Evolutionary conservation across 768 basidiomycete genomes (phyloP).

Genomic region (Trametes gibbosa): DNA sequence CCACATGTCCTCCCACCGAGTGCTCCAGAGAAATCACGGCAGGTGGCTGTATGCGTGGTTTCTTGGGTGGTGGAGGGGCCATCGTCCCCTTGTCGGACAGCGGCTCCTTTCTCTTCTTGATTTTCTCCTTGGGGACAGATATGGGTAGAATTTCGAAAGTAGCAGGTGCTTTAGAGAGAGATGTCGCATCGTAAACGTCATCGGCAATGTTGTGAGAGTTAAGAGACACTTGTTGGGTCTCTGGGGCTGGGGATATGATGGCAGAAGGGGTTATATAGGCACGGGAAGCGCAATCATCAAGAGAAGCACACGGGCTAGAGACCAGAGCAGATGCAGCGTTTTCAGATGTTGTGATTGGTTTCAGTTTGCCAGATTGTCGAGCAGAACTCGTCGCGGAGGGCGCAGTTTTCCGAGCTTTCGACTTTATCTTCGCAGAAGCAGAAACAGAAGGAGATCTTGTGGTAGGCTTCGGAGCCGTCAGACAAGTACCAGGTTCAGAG

Average conservation of each 20-base stretch:
- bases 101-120: background rate
- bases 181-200: too few species aligned
- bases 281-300: too few species aligned
- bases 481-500: background rate
- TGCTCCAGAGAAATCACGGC: background rate
- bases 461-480: background rate
- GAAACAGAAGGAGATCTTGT: background rate
- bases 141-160: background rate
- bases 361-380: background rate
- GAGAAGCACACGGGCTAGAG: background rate
- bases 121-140: background rate
- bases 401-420: background rate
- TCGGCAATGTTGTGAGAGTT: too few species aligned
- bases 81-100: background rate
- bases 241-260: too few species aligned
- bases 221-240: too few species aligned
- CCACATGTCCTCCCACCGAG: background rate
- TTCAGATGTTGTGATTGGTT: background rate
- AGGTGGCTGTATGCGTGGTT: conserved; percentile 3
- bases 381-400: background rate
- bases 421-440: background rate
- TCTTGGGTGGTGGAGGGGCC: conserved; percentile 3
- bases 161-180: too few species aligned
- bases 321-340: background rate
- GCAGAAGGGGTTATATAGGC: too few species aligned